Evolutionary conservation across 163 green algal genomes (phyloP), one percentile per base, ranked within the genome.

Genomic region (Volvox carteri): DNA sequence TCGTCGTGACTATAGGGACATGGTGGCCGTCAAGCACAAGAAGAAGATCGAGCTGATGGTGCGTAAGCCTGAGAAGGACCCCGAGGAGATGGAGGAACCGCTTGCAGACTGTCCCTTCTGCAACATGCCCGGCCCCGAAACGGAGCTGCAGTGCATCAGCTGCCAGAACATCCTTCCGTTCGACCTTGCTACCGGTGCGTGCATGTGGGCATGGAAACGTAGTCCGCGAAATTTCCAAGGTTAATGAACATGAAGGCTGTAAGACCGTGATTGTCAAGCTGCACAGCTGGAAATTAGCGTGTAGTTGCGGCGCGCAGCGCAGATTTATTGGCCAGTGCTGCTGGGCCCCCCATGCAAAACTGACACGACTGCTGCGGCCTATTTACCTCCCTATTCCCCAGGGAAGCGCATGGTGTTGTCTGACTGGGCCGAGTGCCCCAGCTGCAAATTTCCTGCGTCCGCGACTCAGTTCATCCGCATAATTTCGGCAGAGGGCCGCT

Each of bases 41-140:
- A 95, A 94, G 80, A 98, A 98, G 91, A 97, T 98, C 76, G 95
- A 98, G 92, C 91, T 94, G 2, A 95, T 97, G 90, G 94, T 96
- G 35, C 92, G 93, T 68, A 96, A 95, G 92, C 93, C 92, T 1
- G 94, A 95, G 72, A 93, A 92, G 73, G 92, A 90, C 21, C 84
- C 91, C 5, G 92, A 95, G 84, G 91, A 96, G 86, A 65, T 76
- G 35, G 86, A 93, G 84, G 94, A 96, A 90, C 28, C 52, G 0
- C 79, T 91, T 48, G 86, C 86, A 54, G 83, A 94, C 46, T 97
- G 95, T 92, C 90, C 92, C 11, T 94, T 93, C 84, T 97, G 95
- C 90, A 87, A 88, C 70, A 92, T 94, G 76, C 80, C 88, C 12
- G 94, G 94, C 33, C 92, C 93, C 9, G 94, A 96, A 70, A 92